Conservation (phyloP, 371 early-diverging fungal species). For the Mucor ambiguus region DNA sequence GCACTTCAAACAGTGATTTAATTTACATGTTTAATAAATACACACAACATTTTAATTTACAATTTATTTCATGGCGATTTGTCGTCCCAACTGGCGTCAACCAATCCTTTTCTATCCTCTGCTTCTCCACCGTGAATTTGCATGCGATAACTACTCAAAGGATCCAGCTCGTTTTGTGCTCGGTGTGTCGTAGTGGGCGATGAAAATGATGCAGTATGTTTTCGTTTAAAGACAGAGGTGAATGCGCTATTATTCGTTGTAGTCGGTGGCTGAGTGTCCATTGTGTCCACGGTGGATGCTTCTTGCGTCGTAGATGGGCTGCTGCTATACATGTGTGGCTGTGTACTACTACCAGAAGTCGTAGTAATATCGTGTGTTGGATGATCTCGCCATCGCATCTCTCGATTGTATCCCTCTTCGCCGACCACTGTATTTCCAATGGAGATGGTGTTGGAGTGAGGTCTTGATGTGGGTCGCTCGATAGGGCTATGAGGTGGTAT, state of each 20-base stretch:
- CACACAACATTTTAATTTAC: neutral
- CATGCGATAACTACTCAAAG: constrained; percentile 20
- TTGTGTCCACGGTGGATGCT: neutral
- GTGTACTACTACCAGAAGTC: neutral
- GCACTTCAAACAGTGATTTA: constrained; percentile 45
- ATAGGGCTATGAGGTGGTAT: neutral
- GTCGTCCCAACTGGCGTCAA: constrained; percentile 10
- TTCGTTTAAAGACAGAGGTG: constrained; percentile 5
- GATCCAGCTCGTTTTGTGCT: constrained; percentile 35
- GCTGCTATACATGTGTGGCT: neutral
- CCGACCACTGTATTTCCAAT: constrained; percentile 27
- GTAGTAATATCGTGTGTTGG: neutral
- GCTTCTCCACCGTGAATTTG: constrained; percentile 19
- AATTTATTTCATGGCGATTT: constrained; percentile 1
- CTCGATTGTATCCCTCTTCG: constrained; percentile 26
- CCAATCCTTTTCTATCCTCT: constrained; percentile 24
- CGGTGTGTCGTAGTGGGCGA: constrained; percentile 17
- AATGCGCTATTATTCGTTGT: neutral
- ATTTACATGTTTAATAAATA: constrained; percentile 1
- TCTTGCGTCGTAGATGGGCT: neutral
- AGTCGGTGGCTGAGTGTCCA: neutral
- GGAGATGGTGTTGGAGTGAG: constrained; percentile 24
- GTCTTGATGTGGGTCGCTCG: neutral
- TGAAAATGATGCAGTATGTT: constrained; percentile 9
- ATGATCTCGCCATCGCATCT: constrained; percentile 22